Base-by-base conservation (phyloP, 371 early-diverging fungal genomes). In the Batrachochytrium dendrobatidis region DNA sequence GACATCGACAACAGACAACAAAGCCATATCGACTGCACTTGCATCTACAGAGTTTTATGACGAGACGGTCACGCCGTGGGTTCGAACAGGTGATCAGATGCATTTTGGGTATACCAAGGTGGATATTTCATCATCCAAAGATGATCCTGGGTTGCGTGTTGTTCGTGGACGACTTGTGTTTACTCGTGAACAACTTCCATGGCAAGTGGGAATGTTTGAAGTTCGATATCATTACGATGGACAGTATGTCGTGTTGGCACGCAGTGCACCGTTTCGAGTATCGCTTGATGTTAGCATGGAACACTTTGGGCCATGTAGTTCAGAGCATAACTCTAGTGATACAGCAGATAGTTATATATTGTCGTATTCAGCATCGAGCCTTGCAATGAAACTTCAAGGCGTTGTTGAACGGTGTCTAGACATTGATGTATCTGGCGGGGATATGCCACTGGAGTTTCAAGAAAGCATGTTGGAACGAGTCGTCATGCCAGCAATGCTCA, bases 161-260 rank as follows among this genome's bases (percentile, higher is more conserved):
- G 72, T 71, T 3, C 44, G 60, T 0, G 76, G 76, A 0, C 35
- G 35, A 3, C 58, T 75, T 12, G 55, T 55, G 22, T 75, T 72
- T 57, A 30, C 46, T 8, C 34, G 62, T 28, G 31, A 80, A 7
- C 69, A 81, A 12, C 56, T 94, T 34, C 92, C 92, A 0, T 95
- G 94, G 90, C 73, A 83, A 56, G 69, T 76, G 1, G 96, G 96
- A 15, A 81, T 75, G 0, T 95, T 90, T 60, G 95, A 94, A 71
- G 82, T 90, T 62, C 77, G 95, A 33, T 85, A 90, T 62, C 96
- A 95, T 66, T 87, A 87, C 54, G 89, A 91, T 61, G 86, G 84
- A 32, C 83, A 84, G 10, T 89, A 94, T 64, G 83, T 80, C 52
- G 92, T 92, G n/a, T 79, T 94, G 73, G 83, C 89, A 0, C 61